Evolutionary conservation across 192 early-diverging fungal genomes (phyloP).

Genomic region (Coemansia sp.): DNA sequence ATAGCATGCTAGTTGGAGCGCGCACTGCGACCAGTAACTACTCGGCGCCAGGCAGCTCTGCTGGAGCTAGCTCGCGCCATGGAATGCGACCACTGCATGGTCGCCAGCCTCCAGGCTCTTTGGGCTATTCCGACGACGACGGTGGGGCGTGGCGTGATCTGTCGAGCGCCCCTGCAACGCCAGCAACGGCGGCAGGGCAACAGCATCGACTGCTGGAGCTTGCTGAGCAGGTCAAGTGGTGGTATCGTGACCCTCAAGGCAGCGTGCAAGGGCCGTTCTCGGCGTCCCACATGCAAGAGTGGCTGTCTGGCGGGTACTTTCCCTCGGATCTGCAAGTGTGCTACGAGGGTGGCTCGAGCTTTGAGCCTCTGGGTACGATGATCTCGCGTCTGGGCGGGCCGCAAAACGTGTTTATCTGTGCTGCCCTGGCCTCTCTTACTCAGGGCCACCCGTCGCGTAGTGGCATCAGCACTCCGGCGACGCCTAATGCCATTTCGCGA

Average conservation of each 20-base stretch:
- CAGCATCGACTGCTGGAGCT: slow-evolving; percentile 31
- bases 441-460: slow-evolving; percentile 9
- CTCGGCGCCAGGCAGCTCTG: background rate
- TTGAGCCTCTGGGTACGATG: slow-evolving; percentile 75
- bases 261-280: slow-evolving; percentile 88
- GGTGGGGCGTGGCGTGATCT: slow-evolving; percentile 19
- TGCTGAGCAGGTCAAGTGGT: slow-evolving; percentile 61
- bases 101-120: background rate
- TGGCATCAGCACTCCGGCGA: slow-evolving; percentile 32
- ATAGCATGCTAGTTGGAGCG: background rate
- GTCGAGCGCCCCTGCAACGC: slow-evolving; percentile 4
- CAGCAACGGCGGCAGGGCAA: background rate
- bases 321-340: slow-evolving; percentile 74
- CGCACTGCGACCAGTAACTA: background rate
- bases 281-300: slow-evolving; percentile 91
- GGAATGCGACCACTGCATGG: background rate
- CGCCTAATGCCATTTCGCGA: slow-evolving; percentile 29
- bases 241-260: slow-evolving; percentile 82
- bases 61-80: background rate
- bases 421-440: slow-evolving; percentile 23
- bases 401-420: slow-evolving; percentile 67
- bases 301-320: slow-evolving; percentile 89
- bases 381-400: slow-evolving; percentile 66
- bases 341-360: slow-evolving; percentile 70
- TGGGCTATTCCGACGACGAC: slow-evolving; percentile 10